A percentile compares a stretch with the other conserved stretches of the same genome.
Evolutionary conservation across 2,329 filamentous ascomycete genomes (phyloP).

Genomic region (Alternaria sp.): DNA sequence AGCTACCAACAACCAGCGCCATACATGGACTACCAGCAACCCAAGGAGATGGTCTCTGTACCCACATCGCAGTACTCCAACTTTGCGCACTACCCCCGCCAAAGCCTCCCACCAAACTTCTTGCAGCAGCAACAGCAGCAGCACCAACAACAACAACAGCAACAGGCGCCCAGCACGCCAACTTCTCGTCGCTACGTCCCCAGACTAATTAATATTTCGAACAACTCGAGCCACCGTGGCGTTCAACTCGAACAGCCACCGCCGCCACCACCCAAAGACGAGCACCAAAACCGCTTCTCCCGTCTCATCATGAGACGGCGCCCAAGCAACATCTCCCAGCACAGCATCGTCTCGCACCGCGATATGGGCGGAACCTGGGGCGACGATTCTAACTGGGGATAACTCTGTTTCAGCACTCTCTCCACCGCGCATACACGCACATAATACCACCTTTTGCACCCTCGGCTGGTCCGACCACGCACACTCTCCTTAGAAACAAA

Average conservation of each 20-base stretch:
- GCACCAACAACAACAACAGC: conserved; percentile 9
- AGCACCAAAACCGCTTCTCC: conserved; percentile 43
- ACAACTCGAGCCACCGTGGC: conserved; percentile 32
- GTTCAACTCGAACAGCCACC: conserved; percentile 40
- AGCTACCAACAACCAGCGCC: conserved; percentile 38
- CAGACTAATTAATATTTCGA: conserved; percentile 44
- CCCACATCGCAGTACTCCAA: conserved; percentile 44
- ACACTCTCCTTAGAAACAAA: conserved; percentile 30
- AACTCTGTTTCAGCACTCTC: conserved; percentile 5
- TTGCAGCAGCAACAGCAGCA: conserved; percentile 25
- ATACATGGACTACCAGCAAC: conserved; percentile 40
- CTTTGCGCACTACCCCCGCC: conserved; percentile 42
- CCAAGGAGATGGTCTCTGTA: conserved; percentile 41
- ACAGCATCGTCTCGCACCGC: conserved; percentile 39
- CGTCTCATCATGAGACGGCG: conserved; percentile 44
- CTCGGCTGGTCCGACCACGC: conserved; percentile 37
- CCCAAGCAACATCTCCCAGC: conserved; percentile 47
- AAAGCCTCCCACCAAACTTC: conserved; percentile 47
- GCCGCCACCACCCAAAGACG: conserved; percentile 45
- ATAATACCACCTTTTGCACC: neutral
- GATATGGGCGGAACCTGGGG: conserved; percentile 43
- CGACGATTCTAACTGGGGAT: conserved; percentile 46
- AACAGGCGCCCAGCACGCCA: conserved; percentile 12
- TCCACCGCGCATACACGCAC: neutral
- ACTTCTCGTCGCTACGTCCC: conserved; percentile 41